Base-by-base conservation (phyloP, 2,329 filamentous ascomycete genomes). In the Nemania sp. region DNA sequence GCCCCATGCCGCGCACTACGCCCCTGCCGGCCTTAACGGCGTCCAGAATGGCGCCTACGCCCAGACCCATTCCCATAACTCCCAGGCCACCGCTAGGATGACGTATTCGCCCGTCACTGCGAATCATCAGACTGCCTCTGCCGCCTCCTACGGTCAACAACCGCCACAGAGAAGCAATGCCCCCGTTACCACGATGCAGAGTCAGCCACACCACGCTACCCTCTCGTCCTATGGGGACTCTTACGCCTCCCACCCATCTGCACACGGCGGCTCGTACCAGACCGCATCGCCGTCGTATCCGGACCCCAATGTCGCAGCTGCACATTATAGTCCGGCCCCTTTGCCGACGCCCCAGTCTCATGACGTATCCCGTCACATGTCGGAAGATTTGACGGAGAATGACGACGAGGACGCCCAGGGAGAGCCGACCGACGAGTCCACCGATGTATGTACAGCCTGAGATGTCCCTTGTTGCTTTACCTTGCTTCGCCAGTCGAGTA, bases 401-500 rank as follows among this genome's bases (percentile, higher is more conserved):
- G 66, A 70, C n/a, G 69, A 70, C 12, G 72, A 73, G 49, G 73
- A 74, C 46, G 73, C 73, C 5, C 70, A 71, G 60, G 71, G 72
- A 49, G 73, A 73, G 48, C 67, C 65, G 18, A 71, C 71, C 29
- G 72, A 74, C 52, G 73, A 73, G 29, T 69, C 72, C 29, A 63
- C 65, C 55, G 71, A 73, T 63, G 72, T 74, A 68, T 54, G 57
- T 37, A 47, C 32, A 39, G 35, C 35, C 43, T 15, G 34, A 32
- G n/a, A 29, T 29, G 20, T 18, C 10, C 21, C 34, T 15, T 35
- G 29, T 29, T 29, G 25, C 25, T 20, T 40, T 39, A 32, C 21
- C 29, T 43, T 42, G 7, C 29, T 40, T 52, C 4, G n/a, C 47
- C 12, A 1, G 29, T 48, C 21, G 37, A 54, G 48, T 10, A 32